Conservation (phyloP, 2,329 filamentous ascomycete genomes). For the Ophiognomonia clavigignenti-juglandacearum region DNA sequence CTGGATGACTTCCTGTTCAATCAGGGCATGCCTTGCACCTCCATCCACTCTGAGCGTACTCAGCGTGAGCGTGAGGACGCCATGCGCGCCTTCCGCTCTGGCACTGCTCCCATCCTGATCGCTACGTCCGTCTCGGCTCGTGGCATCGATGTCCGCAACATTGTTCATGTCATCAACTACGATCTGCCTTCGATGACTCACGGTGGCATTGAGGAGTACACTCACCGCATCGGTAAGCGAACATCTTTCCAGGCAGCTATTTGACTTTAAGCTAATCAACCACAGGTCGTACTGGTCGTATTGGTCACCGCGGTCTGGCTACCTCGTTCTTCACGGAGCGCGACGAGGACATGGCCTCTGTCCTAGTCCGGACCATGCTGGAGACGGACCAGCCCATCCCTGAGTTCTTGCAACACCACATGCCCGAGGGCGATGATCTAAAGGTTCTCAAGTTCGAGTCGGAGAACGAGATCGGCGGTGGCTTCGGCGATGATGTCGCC, state of each 20-base stretch:
- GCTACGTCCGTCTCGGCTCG: conserved; percentile 84
- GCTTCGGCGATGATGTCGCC: conserved; percentile 16
- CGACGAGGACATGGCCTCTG: conserved; percentile 67
- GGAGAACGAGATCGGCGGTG: conserved; percentile 27
- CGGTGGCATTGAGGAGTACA: conserved; percentile 91
- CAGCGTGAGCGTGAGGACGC: conserved; percentile 91
- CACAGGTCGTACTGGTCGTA: conserved; percentile 86
- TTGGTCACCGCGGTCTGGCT: conserved; percentile 80
- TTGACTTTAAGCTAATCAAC: neutral
- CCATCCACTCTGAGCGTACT: conserved; percentile 81
- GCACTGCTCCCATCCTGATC: conserved; percentile 72
- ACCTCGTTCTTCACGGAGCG: conserved; percentile 83
- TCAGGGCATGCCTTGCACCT: conserved; percentile 71
- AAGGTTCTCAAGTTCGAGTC: conserved; percentile 50
- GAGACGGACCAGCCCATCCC: conserved; percentile 77
- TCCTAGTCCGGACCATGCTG: conserved; percentile 74
- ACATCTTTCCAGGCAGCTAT: too few relatives aligned
- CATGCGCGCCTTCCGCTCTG: conserved; percentile 76
- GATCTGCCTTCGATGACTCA: conserved; percentile 71
- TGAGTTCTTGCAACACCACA: conserved; percentile 67
- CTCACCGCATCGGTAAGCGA: conserved; percentile 80
- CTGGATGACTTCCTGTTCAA: conserved; percentile 88
- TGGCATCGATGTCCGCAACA: conserved; percentile 81
- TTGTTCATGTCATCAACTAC: conserved; percentile 91
- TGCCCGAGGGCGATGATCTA: conserved; percentile 50